Evolutionary conservation across 2,329 filamentous ascomycete genomes (phyloP).

Genomic region (Raffaelea ambrosiae): DNA sequence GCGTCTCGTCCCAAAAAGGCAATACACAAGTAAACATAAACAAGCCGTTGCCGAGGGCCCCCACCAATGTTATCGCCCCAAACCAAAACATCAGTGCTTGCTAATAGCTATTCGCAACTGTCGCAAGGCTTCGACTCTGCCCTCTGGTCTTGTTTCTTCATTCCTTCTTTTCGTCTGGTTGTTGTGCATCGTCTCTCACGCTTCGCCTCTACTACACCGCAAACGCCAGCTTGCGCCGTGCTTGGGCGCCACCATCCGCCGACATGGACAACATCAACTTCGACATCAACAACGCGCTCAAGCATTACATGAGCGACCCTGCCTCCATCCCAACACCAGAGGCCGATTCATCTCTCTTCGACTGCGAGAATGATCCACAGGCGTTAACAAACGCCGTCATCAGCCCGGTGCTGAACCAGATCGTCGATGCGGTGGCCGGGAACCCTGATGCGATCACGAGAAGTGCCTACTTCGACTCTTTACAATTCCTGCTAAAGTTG

Average conservation of each 20-base stretch:
- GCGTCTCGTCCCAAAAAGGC: constrained; percentile 8
- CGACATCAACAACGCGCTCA: constrained; percentile 93
- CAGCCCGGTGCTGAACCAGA: constrained; percentile 80
- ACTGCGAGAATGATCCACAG: constrained; percentile 90
- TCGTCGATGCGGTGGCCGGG: constrained; percentile 85
- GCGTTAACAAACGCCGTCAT: constrained; percentile 69
- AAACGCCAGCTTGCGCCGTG: too few species aligned
- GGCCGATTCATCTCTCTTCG: constrained; percentile 71
- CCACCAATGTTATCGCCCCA: constrained; percentile 1
- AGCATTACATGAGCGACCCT: constrained; percentile 93
- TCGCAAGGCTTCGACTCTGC: neutral
- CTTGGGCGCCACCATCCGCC: too few species aligned
- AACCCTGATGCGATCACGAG: constrained; percentile 82
- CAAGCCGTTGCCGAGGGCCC: constrained; percentile 17
- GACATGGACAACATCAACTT: constrained; percentile 74
- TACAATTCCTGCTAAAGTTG: constrained; percentile 96
- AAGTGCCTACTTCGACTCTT: constrained; percentile 74
- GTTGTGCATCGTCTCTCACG: too few species aligned
- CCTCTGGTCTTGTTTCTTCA: too few species aligned
- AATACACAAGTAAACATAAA: constrained; percentile 25
- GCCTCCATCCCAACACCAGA: constrained; percentile 74
- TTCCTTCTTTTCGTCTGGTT: too few species aligned
- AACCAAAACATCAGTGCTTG: neutral
- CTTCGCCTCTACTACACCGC: too few species aligned
- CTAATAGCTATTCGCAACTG: too few species aligned